Evolutionary conservation across 805 yeast genomes (phyloP), one percentile per base, ranked within the genome.

Genomic region (Candida gorgasii): DNA sequence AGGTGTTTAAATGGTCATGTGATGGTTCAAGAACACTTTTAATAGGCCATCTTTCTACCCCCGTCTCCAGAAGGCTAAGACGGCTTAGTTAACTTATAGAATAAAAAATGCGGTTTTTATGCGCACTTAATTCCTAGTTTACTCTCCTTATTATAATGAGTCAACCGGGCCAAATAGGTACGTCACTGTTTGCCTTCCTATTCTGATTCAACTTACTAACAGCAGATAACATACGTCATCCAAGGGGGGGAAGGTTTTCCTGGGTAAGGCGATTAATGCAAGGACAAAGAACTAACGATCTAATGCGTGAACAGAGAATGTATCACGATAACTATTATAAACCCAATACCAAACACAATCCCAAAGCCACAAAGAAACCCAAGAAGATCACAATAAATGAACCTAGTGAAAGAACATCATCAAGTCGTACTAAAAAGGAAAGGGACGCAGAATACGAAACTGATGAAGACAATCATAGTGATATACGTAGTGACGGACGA

Each of bases 261-360:
- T 49, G 53, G 53, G 53, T 49, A 4, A 42, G 43, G 36, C 39
- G 53, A 37, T 44, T 49, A 28, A 42, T 49, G 47, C 53, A 49
- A 30, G 47, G 47, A 14, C 50, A 43, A 22, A 45, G 44, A 27
- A 29, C 36, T 13, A 22, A 27, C 29, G 36, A 30, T 11, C 14
- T 20, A 28, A 22, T 20, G 5, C 29, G 17, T 19, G 31, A 22
- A 11, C 35, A n/a, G 26, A 13, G 37, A 27, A 9, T 26, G 6
- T 36, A 34, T 36, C 24, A 42, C 9, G 40, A 38, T 8, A 36
- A 13, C 8, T 36, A 36, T 26, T 36, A 42, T 17, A 42, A 36
- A 18, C 15, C 45, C 3, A 22, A n/a, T 3, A 24, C 8, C 3
- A 31, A 15, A 12, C 5, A 20, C 13, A 19, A 13, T 3, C 16